phyloP scores from a whole-genome alignment of 2,329 filamentous ascomycete species.

The Cadophora luteo-olivacea region DNA sequence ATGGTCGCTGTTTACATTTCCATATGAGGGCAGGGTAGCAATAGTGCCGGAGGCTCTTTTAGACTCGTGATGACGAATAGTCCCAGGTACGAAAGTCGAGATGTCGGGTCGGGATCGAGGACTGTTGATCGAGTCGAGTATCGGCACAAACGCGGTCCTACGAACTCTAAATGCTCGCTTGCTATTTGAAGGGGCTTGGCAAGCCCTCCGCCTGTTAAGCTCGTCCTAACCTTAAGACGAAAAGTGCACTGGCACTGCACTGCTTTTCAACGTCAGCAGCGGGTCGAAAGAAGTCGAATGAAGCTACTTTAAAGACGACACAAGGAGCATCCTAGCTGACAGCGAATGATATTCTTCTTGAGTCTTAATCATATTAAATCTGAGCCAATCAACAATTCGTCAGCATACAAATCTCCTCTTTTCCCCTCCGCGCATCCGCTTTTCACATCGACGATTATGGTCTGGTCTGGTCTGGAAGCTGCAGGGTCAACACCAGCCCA shows the following conservation, averaged over 20 bases:
- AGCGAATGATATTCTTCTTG: conserved; percentile 1
- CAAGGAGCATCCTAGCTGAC: not conserved
- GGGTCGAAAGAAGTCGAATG: conserved; percentile 2
- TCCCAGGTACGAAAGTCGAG: not conserved
- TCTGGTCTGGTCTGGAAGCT: conserved; percentile 6
- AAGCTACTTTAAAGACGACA: not conserved
- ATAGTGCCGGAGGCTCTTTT: not conserved
- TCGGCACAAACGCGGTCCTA: too few relatives aligned
- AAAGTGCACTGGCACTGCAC: not conserved
- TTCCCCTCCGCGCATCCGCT: conserved; percentile 21
- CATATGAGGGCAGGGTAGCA: not conserved
- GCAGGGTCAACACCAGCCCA: conserved; percentile 6
- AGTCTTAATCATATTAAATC: not conserved
- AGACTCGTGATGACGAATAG: conserved; percentile 3
- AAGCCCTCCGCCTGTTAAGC: not conserved
- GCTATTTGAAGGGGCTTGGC: conserved; percentile 17
- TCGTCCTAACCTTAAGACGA: not conserved
- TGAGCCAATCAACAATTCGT: not conserved
- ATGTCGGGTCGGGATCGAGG: not conserved
- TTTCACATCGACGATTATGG: too few relatives aligned
- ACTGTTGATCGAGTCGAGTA: not conserved
- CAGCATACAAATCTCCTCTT: not conserved
- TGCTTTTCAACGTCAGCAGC: conserved; percentile 22
- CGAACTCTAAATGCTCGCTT: not conserved
- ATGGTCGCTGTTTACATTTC: conserved; percentile 47